Evolutionary conservation across 371 early-diverging fungal genomes (phyloP).

Genomic region (Synchytrium microbalum): DNA sequence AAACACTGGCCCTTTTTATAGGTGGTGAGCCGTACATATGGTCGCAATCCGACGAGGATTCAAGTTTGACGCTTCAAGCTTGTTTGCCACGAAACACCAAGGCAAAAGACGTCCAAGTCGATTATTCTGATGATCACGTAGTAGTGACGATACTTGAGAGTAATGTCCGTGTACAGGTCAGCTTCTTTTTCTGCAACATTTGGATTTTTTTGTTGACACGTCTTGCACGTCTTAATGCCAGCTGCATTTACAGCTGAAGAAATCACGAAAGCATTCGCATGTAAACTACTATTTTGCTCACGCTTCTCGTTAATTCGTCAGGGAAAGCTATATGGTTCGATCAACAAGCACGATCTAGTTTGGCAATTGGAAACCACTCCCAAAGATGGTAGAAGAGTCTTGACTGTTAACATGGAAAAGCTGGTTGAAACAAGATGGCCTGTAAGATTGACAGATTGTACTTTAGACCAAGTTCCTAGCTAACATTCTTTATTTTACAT

Average conservation of each 20-base stretch:
- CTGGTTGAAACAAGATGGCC: slow-evolving; percentile 1
- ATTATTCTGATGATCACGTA: not conserved
- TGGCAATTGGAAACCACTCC: slow-evolving; percentile 5
- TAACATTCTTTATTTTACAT: too few species aligned
- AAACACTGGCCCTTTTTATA: slow-evolving; percentile 6
- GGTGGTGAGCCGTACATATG: slow-evolving; percentile 23
- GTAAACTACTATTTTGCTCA: too few species aligned
- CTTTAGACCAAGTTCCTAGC: too few species aligned
- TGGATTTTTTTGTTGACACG: not conserved
- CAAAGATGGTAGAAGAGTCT: not conserved
- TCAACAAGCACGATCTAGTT: slow-evolving; percentile 1
- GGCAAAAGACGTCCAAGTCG: slow-evolving; percentile 5
- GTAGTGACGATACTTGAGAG: not conserved
- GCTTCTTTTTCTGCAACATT: not conserved
- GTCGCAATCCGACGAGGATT: slow-evolving; percentile 14
- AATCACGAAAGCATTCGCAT: too few species aligned
- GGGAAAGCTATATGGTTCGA: slow-evolving; percentile 4
- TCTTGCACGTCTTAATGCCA: not conserved
- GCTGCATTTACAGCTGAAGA: too few species aligned
- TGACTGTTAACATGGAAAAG: slow-evolving; percentile 6
- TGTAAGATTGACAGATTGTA: too few species aligned
- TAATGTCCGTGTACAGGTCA: not conserved
- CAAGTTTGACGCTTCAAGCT: slow-evolving; percentile 15
- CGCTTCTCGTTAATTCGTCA: too few species aligned
- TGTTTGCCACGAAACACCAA: too few species aligned